A percentile compares a stretch with the other conserved stretches of the same genome.
Conservation (phyloP, 768 basidiomycete genomes). For the Suillus luteus region DNA sequence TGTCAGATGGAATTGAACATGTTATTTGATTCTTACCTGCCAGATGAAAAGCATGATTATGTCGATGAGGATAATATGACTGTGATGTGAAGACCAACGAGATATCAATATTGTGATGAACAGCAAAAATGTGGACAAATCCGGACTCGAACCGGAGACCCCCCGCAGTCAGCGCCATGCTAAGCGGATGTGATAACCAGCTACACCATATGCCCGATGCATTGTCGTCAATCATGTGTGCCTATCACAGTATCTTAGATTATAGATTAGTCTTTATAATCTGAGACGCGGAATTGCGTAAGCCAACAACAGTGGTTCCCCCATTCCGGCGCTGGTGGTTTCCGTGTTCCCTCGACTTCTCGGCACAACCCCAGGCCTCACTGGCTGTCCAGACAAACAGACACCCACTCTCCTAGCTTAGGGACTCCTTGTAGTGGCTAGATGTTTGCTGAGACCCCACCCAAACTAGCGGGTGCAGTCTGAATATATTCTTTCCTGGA, state of each 20-base stretch:
- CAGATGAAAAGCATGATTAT: neutral
- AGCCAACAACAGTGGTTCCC: too few relatives aligned
- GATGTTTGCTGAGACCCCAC: too few relatives aligned
- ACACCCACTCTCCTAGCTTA: too few relatives aligned
- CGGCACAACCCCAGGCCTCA: too few relatives aligned
- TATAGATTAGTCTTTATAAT: too few relatives aligned
- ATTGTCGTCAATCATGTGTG: accelerated
- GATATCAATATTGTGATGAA: neutral
- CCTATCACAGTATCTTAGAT: neutral
- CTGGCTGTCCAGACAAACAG: too few relatives aligned
- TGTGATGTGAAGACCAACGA: neutral
- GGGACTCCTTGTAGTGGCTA: too few relatives aligned
- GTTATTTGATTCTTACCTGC: neutral
- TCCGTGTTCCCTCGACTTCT: too few relatives aligned
- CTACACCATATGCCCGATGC: constrained; percentile 39
- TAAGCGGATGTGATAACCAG: constrained; percentile 45
- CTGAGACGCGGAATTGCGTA: too few relatives aligned
- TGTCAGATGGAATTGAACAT: constrained; percentile 48
- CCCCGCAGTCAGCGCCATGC: constrained; percentile 38
- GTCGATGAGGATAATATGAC: neutral
- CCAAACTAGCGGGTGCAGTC: too few relatives aligned
- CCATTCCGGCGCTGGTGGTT: too few relatives aligned
- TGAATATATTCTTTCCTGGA: too few relatives aligned
- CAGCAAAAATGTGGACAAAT: constrained; percentile 36
- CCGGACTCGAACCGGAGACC: constrained; percentile 44